phyloP scores from a whole-genome alignment of 225 moss, liverwort and hornwort species.

The Polytrichum formosum region DNA sequence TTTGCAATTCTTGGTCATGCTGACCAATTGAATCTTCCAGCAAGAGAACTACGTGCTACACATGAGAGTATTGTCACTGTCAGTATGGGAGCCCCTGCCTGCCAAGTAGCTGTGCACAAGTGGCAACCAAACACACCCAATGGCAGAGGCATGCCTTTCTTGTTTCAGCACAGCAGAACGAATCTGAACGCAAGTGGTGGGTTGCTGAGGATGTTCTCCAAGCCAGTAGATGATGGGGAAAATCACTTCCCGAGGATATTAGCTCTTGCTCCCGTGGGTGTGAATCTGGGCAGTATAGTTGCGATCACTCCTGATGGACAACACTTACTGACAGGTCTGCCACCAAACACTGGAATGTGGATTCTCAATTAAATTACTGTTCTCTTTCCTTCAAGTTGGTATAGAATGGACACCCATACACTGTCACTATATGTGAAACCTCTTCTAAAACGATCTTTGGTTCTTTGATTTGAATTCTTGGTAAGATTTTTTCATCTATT shows the following conservation, averaged over 20 bases:
- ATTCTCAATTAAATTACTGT: too few species aligned
- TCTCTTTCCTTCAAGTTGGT: too few species aligned
- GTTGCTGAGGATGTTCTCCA: conserved; percentile 77
- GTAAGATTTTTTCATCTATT: too few species aligned
- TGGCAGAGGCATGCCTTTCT: conserved; percentile 79
- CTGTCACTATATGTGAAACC: too few species aligned
- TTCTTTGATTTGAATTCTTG: too few species aligned
- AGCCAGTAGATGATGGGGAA: conserved; percentile 48
- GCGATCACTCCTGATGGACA: conserved; percentile 79
- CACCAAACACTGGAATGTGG: too few species aligned
- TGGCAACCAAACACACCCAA: conserved; percentile 94
- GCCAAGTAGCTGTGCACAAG: conserved; percentile 74
- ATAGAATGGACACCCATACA: too few species aligned
- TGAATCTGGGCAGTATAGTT: conserved; percentile 57
- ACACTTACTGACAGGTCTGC: conserved; percentile 69
- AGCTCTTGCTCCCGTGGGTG: conserved; percentile 55
- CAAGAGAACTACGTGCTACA: conserved; percentile 61
- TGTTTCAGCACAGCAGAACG: conserved; percentile 73
- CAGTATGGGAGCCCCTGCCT: conserved; percentile 79
- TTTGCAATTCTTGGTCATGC: conserved; percentile 68
- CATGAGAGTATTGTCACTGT: conserved; percentile 68
- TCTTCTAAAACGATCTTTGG: too few species aligned
- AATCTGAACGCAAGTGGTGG: conserved; percentile 57
- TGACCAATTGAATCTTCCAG: conserved; percentile 78
- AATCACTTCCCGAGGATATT: conserved; percentile 65